phyloP scores from a whole-genome alignment of 192 early-diverging fungal genomes.

The Gorgonomyces haynaldii region DNA sequence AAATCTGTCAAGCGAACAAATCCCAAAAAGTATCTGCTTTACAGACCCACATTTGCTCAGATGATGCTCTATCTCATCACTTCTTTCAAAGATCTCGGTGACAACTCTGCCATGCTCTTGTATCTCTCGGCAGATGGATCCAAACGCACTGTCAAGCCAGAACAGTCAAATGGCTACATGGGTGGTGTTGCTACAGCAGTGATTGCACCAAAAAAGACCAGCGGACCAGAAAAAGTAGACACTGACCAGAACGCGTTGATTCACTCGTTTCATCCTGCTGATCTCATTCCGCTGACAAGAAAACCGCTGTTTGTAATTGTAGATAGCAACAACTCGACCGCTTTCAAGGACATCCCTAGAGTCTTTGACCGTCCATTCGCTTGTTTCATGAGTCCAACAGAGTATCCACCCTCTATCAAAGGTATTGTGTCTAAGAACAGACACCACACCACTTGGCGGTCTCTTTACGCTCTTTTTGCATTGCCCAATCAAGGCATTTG shows the following conservation, averaged over 20 bases:
- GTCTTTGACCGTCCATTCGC: slow-evolving; percentile 81
- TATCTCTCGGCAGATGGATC: slow-evolving; percentile 86
- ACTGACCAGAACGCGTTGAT: slow-evolving; percentile 33
- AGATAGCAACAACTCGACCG: slow-evolving; percentile 78
- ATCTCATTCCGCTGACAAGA: slow-evolving; percentile 86
- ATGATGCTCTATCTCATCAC: slow-evolving; percentile 83
- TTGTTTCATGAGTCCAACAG: slow-evolving; percentile 77
- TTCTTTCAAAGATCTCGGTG: slow-evolving; percentile 86
- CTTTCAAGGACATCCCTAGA: slow-evolving; percentile 77
- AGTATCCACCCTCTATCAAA: slow-evolving; percentile 72
- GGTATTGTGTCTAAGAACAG: slow-evolving; percentile 35
- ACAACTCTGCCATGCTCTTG: slow-evolving; percentile 73
- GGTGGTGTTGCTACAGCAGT: slow-evolving; percentile 64
- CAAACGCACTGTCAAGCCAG: slow-evolving; percentile 26
- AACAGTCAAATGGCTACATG: slow-evolving; percentile 38
- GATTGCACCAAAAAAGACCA: slow-evolving; percentile 46
- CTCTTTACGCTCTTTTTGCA: slow-evolving; percentile 93
- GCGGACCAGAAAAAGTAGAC: slow-evolving; percentile 48
- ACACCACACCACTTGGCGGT: slow-evolving; percentile 64
- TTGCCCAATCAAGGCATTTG: slow-evolving; percentile 79
- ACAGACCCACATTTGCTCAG: slow-evolving; percentile 82
- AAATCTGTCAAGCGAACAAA: slow-evolving; percentile 38
- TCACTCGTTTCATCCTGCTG: slow-evolving; percentile 78
- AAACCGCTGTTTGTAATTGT: slow-evolving; percentile 91
- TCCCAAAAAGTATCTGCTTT: slow-evolving; percentile 90